Percentiles rank a stretch among this genome's conserved stretches.
These are phyloP conservation scores for Protomyces inundatus DNA, from an alignment of 1,139 yeast genomes.

Conservation along the genomic window DNA sequence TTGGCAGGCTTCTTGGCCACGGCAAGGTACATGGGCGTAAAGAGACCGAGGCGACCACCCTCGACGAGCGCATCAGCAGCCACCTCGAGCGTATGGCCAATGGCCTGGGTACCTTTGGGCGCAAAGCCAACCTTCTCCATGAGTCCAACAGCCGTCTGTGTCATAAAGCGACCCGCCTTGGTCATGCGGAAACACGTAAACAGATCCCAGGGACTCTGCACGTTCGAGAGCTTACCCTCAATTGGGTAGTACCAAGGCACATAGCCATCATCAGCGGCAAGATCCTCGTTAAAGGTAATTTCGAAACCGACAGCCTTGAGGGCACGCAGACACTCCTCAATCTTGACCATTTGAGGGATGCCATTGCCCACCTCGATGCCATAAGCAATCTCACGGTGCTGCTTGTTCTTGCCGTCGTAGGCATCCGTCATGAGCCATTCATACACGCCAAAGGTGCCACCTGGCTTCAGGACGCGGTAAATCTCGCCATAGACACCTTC, in stretches of 20 bases:
- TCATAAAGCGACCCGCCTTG: constrained; percentile 72
- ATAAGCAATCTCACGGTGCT: constrained; percentile 90
- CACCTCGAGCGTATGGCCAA: constrained; percentile 87
- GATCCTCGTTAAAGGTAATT: constrained; percentile 65
- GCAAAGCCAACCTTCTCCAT: constrained; percentile 83
- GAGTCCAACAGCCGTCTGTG: constrained; percentile 71
- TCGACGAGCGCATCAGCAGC: constrained; percentile 93
- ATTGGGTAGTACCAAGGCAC: constrained; percentile 98
- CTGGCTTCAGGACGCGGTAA: constrained; percentile 92
- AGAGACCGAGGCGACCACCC: constrained; percentile 83
- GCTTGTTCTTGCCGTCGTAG: constrained; percentile 79
- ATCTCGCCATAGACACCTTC: constrained; percentile 96
- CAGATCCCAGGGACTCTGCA: constrained; percentile 72
- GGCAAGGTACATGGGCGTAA: constrained; percentile 47
- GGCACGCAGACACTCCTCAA: constrained; percentile 82
- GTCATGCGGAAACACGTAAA: constrained; percentile 88
- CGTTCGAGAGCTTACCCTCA: constrained; percentile 85
- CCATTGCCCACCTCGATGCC: constrained; percentile 99
- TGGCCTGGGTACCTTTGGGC: constrained; percentile 88
- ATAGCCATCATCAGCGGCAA: constrained; percentile 75
- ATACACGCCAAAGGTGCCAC: constrained; percentile 95
- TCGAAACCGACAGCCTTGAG: constrained; percentile 83
- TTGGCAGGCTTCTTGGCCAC: constrained; percentile 34
- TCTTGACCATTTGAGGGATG: constrained; percentile 91
- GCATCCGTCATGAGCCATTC: constrained; percentile 98